Conservation (phyloP, 139 green algal species). For the Chlorella ohadii region DNA sequence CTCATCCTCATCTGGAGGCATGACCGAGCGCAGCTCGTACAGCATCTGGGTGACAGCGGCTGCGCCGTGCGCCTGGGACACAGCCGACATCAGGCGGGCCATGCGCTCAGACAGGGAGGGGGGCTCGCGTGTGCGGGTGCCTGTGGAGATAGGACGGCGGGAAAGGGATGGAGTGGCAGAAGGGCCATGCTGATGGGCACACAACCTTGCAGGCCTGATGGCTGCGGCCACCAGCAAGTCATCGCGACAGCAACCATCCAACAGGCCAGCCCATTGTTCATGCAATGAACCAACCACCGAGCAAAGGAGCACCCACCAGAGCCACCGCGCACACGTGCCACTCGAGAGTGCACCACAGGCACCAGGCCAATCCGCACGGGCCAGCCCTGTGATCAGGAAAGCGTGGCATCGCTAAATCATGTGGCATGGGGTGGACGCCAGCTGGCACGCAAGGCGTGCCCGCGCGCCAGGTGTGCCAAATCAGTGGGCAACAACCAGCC, state of each 20-base stretch:
- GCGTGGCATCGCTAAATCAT: no score
- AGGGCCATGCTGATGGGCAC: no score
- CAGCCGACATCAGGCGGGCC: constrained; percentile 25
- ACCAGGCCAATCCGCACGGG: constrained; percentile 60
- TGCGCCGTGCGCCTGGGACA: neutral
- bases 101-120: constrained; percentile 11
- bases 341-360: constrained; percentile 22
- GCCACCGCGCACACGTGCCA: neutral
- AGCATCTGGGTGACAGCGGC: neutral
- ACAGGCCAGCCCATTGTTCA: no score
- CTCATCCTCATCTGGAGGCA: neutral
- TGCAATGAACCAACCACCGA: no score
- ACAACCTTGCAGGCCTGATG: no score
- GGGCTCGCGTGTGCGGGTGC: neutral
- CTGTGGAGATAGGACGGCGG: neutral
- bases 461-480: no score
- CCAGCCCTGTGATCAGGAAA: neutral
- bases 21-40: neutral
- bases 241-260: no score
- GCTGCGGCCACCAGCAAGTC: no score
- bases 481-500: no score
- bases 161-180: no score
- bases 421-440: no score
- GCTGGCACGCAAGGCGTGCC: no score
- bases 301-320: neutral